These are phyloP conservation scores for Agaricus sinodeliciosus DNA, from an alignment of 768 basidiomycete genomes.

Conservation along the genomic window DNA sequence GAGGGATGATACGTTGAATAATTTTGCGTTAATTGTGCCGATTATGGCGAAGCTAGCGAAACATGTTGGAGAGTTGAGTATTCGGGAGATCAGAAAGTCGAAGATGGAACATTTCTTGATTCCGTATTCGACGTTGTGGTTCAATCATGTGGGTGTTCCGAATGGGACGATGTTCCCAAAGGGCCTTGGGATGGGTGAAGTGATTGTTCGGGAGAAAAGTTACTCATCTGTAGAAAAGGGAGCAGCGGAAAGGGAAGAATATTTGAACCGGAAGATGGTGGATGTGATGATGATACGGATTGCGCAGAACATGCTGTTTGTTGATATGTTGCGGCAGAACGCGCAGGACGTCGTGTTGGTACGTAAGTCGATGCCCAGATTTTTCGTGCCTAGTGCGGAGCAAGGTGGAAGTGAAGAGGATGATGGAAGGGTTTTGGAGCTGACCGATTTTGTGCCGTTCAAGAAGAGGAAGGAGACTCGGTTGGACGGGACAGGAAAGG, in stretches of 20 bases:
- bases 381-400: constrained; percentile 48
- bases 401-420: constrained; percentile 16
- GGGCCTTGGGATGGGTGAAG: constrained; percentile 14
- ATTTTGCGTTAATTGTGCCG: constrained; percentile 50
- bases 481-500: constrained; percentile 8
- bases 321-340: constrained; percentile 57
- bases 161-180: constrained; percentile 58
- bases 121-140: constrained; percentile 70
- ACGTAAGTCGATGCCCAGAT: constrained; percentile 56
- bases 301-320: constrained; percentile 65
- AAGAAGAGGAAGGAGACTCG: constrained; percentile 14
- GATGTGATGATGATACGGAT: constrained; percentile 58
- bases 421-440: constrained; percentile 26
- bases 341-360: constrained; percentile 63
- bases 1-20: constrained; percentile 31
- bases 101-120: constrained; percentile 65
- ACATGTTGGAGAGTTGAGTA: constrained; percentile 67
- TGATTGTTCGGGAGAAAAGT: background rate
- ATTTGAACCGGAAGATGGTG: constrained; percentile 35
- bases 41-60: constrained; percentile 50
- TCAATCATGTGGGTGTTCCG: constrained; percentile 42
- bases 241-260: constrained; percentile 23
- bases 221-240: constrained; percentile 55
- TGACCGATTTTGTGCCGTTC: constrained; percentile 41
- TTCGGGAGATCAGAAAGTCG: constrained; percentile 64